Evolutionary conservation across 805 yeast species (phyloP).

Genomic region (Monosporozyma yasuniensis): DNA sequence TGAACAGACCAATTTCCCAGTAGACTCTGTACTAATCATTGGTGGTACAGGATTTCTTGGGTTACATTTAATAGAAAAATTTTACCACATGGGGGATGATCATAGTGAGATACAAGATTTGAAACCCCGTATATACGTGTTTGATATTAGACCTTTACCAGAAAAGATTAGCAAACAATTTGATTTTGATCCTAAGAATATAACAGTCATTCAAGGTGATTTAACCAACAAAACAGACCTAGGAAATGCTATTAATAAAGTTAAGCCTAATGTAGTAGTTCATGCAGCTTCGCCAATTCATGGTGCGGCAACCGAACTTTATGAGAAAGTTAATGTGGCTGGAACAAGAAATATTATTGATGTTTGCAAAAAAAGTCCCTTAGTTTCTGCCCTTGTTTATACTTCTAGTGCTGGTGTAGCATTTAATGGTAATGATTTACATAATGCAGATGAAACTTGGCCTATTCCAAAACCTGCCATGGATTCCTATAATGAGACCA

Average conservation of each 20-base stretch:
- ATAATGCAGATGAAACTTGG: constrained; percentile 88
- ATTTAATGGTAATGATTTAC: constrained; percentile 87
- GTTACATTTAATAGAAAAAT: constrained; percentile 80
- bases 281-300: constrained; percentile 97
- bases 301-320: constrained; percentile 72
- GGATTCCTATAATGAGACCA: constrained; percentile 96
- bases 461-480: constrained; percentile 86
- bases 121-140: constrained; percentile 67
- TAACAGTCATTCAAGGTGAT: constrained; percentile 71
- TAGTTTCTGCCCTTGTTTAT: constrained; percentile 49
- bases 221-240: constrained; percentile 69
- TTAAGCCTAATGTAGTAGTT: constrained; percentile 67
- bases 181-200: constrained; percentile 42
- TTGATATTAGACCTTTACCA: constrained; percentile 87
- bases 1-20: neutral
- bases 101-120: neutral
- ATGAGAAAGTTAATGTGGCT: constrained; percentile 80
- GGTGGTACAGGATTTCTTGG: constrained; percentile 97
- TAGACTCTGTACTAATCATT: constrained; percentile 41
- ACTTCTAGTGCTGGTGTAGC: constrained; percentile 97
- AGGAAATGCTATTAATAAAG: constrained; percentile 44
- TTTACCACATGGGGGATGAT: constrained; percentile 51
- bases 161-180: constrained; percentile 50
- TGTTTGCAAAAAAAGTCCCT: constrained; percentile 40
- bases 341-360: constrained; percentile 75